A percentile compares a stretch with the other conserved stretches of the same genome.
Conservation (phyloP, 176 grass and related monocot species). For the Eleusine indica region DNA sequence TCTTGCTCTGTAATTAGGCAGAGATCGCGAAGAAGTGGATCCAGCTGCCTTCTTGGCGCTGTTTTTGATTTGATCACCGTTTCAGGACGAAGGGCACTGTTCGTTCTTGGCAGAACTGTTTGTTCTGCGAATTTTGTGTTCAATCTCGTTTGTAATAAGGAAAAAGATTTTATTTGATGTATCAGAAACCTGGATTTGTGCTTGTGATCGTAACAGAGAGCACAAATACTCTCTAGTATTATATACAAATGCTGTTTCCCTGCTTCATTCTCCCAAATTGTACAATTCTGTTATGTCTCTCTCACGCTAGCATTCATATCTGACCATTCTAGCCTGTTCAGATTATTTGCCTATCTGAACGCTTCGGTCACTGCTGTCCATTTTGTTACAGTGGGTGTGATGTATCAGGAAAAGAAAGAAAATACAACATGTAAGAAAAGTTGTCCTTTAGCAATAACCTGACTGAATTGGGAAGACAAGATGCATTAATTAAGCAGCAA, state of each 20-base stretch:
- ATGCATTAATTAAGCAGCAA: not conserved
- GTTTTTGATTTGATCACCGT: slow-evolving; percentile 1
- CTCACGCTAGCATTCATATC: not conserved
- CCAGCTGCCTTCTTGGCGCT: not conserved
- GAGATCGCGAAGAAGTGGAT: not conserved
- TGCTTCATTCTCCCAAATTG: not conserved
- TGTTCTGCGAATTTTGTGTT: slow-evolving; percentile 68
- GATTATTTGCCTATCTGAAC: not conserved
- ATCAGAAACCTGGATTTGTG: not conserved
- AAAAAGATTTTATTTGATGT: not conserved
- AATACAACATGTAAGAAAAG: no score
- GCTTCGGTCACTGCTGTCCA: not conserved
- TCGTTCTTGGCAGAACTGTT: slow-evolving; percentile 57
- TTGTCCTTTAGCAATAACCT: no score
- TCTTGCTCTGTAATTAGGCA: slow-evolving; percentile 72
- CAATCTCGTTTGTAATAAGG: slow-evolving; percentile 30
- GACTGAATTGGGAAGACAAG: not conserved
- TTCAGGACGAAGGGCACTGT: not conserved
- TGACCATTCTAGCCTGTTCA: not conserved
- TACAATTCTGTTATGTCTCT: no score
- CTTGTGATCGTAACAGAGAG: not conserved
- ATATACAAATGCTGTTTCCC: not conserved
- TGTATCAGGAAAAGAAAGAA: not conserved
- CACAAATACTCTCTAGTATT: not conserved
- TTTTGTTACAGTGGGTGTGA: not conserved